These are phyloP conservation scores for Posidonia oceanica DNA, from an alignment of 116 monocot genomes.

Conservation along the genomic window DNA sequence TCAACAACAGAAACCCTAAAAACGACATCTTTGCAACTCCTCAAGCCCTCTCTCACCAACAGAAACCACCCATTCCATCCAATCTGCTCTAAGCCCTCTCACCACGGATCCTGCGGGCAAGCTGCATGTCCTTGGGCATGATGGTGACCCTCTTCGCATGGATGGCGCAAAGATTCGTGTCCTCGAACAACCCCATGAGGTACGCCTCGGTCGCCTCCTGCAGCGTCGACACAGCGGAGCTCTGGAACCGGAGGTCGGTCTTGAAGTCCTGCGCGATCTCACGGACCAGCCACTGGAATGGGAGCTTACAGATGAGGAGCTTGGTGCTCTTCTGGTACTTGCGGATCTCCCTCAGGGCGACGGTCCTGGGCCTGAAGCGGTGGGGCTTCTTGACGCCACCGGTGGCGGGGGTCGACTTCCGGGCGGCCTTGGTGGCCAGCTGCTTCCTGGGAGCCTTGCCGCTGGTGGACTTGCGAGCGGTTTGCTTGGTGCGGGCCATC, in stretches of 20 bases:
- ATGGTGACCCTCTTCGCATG: constrained; percentile 74
- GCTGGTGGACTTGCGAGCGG: constrained; percentile 14
- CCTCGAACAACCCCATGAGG: constrained; percentile 53
- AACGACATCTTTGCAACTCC: no score
- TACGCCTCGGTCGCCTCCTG: constrained; percentile 25
- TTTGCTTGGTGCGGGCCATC: constrained; percentile 11
- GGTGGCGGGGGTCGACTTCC: constrained; percentile 9
- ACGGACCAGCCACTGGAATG: constrained; percentile 24
- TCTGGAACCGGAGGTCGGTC: constrained; percentile 24
- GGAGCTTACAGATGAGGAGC: constrained; percentile 42
- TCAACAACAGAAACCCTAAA: no score
- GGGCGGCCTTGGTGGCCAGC: constrained; percentile 12
- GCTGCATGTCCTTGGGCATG: constrained; percentile 74
- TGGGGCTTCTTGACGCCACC: constrained; percentile 20
- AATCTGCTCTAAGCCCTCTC: background rate
- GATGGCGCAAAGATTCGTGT: constrained; percentile 64
- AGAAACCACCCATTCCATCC: background rate
- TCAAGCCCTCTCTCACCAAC: no score
- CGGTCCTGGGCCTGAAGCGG: constrained; percentile 13
- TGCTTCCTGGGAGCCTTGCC: constrained; percentile 17
- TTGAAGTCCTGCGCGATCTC: constrained; percentile 27
- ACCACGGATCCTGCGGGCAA: constrained; percentile 6
- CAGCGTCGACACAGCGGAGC: constrained; percentile 16
- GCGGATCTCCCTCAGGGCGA: constrained; percentile 31
- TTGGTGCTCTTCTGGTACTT: constrained; percentile 64